Conservation (phyloP, 225 moss, liverwort and hornwort species). For the Climacium dendroides region DNA sequence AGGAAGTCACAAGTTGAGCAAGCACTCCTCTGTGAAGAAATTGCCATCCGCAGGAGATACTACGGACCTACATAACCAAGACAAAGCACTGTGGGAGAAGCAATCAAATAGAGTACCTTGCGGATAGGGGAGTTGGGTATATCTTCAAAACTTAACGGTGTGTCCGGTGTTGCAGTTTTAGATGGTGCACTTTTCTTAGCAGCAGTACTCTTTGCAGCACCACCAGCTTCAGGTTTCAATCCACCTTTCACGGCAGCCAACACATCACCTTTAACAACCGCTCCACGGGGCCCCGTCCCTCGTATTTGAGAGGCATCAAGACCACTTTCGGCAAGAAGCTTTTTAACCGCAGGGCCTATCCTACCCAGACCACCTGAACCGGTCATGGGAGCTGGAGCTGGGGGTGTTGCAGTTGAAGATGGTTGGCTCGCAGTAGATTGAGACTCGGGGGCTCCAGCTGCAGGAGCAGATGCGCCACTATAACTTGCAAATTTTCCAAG, state of each 20-base stretch:
- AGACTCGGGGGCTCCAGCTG: background rate
- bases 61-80: background rate
- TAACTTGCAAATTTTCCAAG: slow-evolving; percentile 58
- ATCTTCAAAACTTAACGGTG: slow-evolving; percentile 48
- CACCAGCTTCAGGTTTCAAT: slow-evolving; percentile 39
- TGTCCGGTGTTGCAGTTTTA: slow-evolving; percentile 6
- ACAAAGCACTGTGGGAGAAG: background rate
- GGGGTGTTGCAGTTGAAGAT: slow-evolving; percentile 14
- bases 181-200: slow-evolving; percentile 21
- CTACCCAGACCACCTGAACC: slow-evolving; percentile 23
- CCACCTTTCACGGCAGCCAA: slow-evolving; percentile 75
- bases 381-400: slow-evolving; percentile 36
- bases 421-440: slow-evolving; percentile 14
- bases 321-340: slow-evolving; percentile 82
- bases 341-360: slow-evolving; percentile 82
- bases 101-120: slow-evolving; percentile 37
- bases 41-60: background rate
- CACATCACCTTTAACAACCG: slow-evolving; percentile 87
- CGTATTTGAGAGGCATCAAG: slow-evolving; percentile 61
- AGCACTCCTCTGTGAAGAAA: background rate
- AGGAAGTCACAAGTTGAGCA: background rate
- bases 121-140: slow-evolving; percentile 73
- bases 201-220: slow-evolving; percentile 8
- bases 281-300: slow-evolving; percentile 85
- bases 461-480: slow-evolving; percentile 5